Evolutionary conservation across 441 rosid species (phyloP).

Genomic region (Pelargonium fulgidum): DNA sequence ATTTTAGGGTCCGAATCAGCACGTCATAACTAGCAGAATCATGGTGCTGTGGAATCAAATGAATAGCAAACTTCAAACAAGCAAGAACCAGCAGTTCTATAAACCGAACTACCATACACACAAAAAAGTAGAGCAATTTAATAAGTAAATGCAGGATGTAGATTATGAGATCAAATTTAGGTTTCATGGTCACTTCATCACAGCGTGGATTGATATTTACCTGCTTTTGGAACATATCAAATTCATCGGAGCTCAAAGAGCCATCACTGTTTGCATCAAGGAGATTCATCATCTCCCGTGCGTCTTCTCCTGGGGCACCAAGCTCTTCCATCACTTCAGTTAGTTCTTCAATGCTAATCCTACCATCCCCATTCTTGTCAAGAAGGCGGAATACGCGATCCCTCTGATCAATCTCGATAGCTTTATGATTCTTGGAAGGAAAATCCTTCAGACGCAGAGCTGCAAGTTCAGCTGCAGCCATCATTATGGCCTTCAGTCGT

Average conservation of each 20-base stretch:
- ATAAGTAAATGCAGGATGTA: no score
- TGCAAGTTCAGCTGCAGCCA: conserved; percentile 93
- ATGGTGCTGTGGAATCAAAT: background rate
- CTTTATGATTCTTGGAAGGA: conserved; percentile 47
- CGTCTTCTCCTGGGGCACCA: conserved; percentile 89
- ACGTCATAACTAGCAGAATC: background rate
- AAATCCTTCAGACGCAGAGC: conserved; percentile 82
- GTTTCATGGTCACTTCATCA: no score
- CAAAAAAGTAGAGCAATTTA: background rate
- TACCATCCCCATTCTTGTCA: conserved; percentile 92
- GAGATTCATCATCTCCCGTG: conserved; percentile 88
- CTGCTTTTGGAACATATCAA: conserved; percentile 73
- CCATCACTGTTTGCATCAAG: conserved; percentile 94
- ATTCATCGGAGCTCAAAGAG: conserved; percentile 88
- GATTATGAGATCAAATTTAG: no score
- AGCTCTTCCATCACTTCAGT: conserved; percentile 98
- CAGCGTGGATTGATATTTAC: conserved; percentile 22
- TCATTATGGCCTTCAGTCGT: conserved; percentile 82
- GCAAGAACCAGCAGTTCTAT: background rate
- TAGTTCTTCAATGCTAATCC: conserved; percentile 88
- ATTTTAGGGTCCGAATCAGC: no score
- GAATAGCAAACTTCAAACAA: background rate
- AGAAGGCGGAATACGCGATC: conserved; percentile 64
- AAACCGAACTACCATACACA: background rate
- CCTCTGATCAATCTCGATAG: conserved; percentile 46